phyloP scores from a whole-genome alignment of 179 eudicot species.

The Camellia oleifera region DNA sequence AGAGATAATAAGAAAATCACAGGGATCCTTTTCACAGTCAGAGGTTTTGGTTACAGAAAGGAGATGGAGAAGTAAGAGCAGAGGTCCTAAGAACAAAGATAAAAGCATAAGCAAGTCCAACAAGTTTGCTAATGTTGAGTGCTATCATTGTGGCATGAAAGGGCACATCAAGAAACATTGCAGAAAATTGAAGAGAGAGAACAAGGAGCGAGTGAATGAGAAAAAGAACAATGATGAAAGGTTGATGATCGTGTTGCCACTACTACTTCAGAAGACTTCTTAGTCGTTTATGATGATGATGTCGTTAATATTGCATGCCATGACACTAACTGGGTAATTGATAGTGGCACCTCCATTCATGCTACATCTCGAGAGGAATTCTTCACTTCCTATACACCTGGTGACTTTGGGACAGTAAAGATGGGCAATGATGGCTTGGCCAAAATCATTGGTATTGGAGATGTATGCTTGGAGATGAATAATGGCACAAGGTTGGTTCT shows the following conservation, averaged over 20 bases:
- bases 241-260: not conserved
- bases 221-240: not conserved
- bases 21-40: no score
- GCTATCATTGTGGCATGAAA: not conserved
- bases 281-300: not conserved
- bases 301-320: not conserved
- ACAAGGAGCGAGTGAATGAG: not conserved
- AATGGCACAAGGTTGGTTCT: constrained; percentile 8
- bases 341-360: constrained; percentile 13
- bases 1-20: no score
- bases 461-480: constrained; percentile 12
- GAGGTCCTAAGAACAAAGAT: not conserved
- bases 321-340: constrained; percentile 7
- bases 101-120: constrained; percentile 8
- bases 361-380: constrained; percentile 7
- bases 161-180: constrained; percentile 5
- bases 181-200: not conserved
- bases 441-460: constrained; percentile 16
- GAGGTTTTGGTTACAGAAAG: not conserved
- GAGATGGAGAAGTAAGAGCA: not conserved
- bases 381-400: not conserved
- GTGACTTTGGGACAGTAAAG: not conserved
- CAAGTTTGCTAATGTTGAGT: constrained; percentile 1
- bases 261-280: not conserved
- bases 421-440: not conserved